Conservation (phyloP, 1,284 basidiomycete genomes). For the Marasmius oreades region DNA sequence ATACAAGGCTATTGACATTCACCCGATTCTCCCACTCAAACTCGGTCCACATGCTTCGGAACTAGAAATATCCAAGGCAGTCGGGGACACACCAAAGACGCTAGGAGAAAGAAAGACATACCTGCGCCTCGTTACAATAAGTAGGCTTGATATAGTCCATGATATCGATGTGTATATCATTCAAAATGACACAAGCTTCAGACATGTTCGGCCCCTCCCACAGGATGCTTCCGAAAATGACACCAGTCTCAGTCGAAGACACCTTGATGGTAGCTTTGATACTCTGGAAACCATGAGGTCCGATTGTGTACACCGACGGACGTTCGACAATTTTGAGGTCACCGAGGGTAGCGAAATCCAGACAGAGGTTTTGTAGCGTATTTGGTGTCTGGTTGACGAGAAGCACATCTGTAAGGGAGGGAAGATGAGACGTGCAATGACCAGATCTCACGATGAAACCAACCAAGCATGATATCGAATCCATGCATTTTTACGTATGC, state of each 20-base stretch:
- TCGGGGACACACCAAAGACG: conserved; percentile 2
- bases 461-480: conserved; percentile 93
- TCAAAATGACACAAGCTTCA: conserved; percentile 89
- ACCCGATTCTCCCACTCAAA: conserved; percentile 99
- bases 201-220: conserved; percentile 91
- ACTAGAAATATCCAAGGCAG: conserved; percentile 41
- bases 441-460: conserved; percentile 16
- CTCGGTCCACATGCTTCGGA: conserved; percentile 97
- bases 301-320: conserved; percentile 90
- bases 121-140: conserved; percentile 93
- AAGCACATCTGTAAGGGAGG: conserved; percentile 68
- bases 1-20: conserved; percentile 82
- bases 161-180: conserved; percentile 98
- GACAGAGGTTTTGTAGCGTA: conserved; percentile 94
- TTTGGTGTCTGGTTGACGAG: conserved; percentile 96
- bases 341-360: conserved; percentile 97
- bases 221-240: conserved; percentile 97
- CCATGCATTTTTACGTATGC: conserved; percentile 98
- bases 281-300: conserved; percentile 95
- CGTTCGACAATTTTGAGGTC: conserved; percentile 98
- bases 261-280: conserved; percentile 99
- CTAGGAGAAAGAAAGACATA: conserved; percentile 31
- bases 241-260: conserved; percentile 95
- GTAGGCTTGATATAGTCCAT: conserved; percentile 99
- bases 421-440: conserved; percentile 5